Conservation (phyloP, 371 early-diverging fungal genomes). For the Phascolomyces articulosus region DNA sequence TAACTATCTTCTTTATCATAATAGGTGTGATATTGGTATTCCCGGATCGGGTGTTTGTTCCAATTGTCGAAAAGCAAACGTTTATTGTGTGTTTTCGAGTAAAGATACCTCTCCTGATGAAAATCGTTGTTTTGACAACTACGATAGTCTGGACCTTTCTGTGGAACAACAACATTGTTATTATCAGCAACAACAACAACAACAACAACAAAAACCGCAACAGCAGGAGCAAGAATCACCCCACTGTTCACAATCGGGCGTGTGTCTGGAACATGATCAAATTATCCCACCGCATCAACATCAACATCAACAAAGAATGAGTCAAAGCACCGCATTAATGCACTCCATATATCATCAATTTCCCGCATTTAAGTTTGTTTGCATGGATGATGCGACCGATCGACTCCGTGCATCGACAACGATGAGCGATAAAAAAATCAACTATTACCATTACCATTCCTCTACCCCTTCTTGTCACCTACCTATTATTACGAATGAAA, state of each 20-base stretch:
- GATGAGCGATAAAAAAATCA: not conserved
- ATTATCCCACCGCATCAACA: not conserved
- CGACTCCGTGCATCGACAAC: not conserved
- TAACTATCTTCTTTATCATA: no score
- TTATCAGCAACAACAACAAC: slow-evolving; percentile 4
- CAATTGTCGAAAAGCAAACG: slow-evolving; percentile 25
- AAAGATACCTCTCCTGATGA: not conserved
- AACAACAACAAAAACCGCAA: no score
- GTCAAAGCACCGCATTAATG: not conserved
- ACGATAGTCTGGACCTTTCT: not conserved
- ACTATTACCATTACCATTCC: not conserved
- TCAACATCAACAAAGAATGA: not conserved
- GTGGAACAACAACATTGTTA: no score
- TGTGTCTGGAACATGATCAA: no score
- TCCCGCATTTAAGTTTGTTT: not conserved
- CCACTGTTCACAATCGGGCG: no score
- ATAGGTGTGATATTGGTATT: slow-evolving; percentile 39
- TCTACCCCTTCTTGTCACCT: no score
- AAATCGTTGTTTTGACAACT: not conserved
- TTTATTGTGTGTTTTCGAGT: slow-evolving; percentile 8
- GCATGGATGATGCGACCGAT: not conserved
- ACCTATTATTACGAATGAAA: no score
- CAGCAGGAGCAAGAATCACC: no score
- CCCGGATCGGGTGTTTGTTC: slow-evolving; percentile 42
- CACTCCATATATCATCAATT: not conserved